Percentiles rank a stretch among this genome's conserved stretches.
Evolutionary conservation across 495 filamentous ascomycete genomes (phyloP).

Genomic region (Tuber calosporum): DNA sequence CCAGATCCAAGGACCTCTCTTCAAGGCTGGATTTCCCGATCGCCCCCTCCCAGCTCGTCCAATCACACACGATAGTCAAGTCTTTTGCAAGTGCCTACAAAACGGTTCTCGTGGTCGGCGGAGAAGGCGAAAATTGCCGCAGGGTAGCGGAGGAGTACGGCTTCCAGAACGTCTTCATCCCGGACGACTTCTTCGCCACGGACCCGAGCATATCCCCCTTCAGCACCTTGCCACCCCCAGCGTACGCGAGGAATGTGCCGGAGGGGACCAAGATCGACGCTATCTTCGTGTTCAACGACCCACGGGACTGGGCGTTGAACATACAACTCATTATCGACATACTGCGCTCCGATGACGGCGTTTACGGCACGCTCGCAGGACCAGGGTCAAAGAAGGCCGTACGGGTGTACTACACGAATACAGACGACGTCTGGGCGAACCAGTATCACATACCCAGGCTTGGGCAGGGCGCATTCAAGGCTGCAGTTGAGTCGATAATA

Average conservation of each 20-base stretch:
- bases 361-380: constrained; percentile 65
- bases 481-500: constrained; percentile 70
- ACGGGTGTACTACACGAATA: constrained; percentile 76
- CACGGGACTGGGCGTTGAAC: constrained; percentile 77
- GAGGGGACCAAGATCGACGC: constrained; percentile 65
- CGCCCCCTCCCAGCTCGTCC: constrained; percentile 64
- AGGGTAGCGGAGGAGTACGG: constrained; percentile 74
- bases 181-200: constrained; percentile 70
- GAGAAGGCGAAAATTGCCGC: constrained; percentile 67
- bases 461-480: constrained; percentile 86
- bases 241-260: constrained; percentile 46
- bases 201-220: constrained; percentile 56
- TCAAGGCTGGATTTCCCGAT: constrained; percentile 52
- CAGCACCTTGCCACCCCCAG: constrained; percentile 35
- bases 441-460: constrained; percentile 76
- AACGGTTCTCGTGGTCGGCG: constrained; percentile 53
- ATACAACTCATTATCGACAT: constrained; percentile 73
- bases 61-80: constrained; percentile 77
- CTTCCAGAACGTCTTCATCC: constrained; percentile 75
- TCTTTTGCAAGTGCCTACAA: constrained; percentile 41
- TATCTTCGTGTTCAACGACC: constrained; percentile 83
- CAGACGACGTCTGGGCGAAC: constrained; percentile 84
- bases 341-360: constrained; percentile 63
- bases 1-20: constrained; percentile 64
- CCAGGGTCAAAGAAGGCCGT: constrained; percentile 75